Evolutionary conservation across 2,329 filamentous ascomycete species (phyloP).

Genomic region (Ophiosphaerella korrae): DNA sequence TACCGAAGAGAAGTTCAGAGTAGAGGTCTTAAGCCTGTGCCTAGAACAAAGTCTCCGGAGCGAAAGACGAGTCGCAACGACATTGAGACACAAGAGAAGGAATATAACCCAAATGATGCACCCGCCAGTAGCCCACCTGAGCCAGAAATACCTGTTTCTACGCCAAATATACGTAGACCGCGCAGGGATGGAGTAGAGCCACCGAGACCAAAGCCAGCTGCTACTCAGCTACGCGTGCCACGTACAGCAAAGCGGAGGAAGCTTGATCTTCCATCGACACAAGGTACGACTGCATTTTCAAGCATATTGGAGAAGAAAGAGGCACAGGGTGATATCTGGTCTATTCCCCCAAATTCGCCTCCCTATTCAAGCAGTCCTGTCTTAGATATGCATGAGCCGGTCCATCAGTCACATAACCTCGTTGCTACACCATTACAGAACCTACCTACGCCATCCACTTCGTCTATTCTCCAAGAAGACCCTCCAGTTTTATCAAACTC

Average conservation of each 20-base stretch:
- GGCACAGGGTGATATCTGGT: slow-evolving; percentile 35
- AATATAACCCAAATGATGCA: slow-evolving; percentile 33
- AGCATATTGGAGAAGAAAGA: slow-evolving; percentile 11
- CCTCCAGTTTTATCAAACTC: slow-evolving; percentile 15
- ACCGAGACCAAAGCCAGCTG: slow-evolving; percentile 8
- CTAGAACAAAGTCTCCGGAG: slow-evolving; percentile 35
- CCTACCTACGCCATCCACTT: slow-evolving; percentile 40
- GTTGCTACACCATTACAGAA: slow-evolving; percentile 16
- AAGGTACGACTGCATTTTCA: slow-evolving; percentile 8
- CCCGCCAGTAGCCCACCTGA: slow-evolving; percentile 30
- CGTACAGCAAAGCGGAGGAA: slow-evolving; percentile 28
- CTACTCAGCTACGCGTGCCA: slow-evolving; percentile 21
- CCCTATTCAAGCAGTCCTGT: slow-evolving; percentile 44
- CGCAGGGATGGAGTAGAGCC: slow-evolving; percentile 10
- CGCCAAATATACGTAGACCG: slow-evolving; percentile 17
- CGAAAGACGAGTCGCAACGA: slow-evolving; percentile 19
- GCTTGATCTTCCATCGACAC: slow-evolving; percentile 19
- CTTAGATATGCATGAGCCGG: slow-evolving; percentile 8
- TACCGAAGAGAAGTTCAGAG: slow-evolving; percentile 52
- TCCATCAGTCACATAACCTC: slow-evolving; percentile 5
- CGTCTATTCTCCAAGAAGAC: slow-evolving; percentile 33
- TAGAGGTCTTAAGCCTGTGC: slow-evolving; percentile 52
- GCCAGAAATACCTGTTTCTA: slow-evolving; percentile 31
- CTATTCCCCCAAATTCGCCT: slow-evolving; percentile 52
- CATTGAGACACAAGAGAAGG: slow-evolving; percentile 39